These are phyloP conservation scores for Pythium oligandrum DNA, from an alignment of 352 stramenopile species.

Conservation along the genomic window DNA sequence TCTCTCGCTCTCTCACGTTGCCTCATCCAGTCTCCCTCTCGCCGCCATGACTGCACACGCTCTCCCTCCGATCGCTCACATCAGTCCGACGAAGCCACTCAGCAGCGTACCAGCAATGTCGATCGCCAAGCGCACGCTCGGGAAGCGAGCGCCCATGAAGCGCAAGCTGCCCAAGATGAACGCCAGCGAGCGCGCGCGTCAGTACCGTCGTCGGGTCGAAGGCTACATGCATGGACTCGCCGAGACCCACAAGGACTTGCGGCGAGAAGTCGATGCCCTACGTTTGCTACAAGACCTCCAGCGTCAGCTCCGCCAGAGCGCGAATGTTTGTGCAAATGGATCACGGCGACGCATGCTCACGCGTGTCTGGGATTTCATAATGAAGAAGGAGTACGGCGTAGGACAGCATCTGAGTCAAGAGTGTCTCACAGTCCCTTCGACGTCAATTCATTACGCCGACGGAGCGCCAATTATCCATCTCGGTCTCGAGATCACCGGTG, in stretches of 20 bases:
- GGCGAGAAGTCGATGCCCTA: neutral
- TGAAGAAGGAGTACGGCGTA: neutral
- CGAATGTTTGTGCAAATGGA: neutral
- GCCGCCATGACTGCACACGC: too few relatives aligned
- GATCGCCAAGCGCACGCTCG: too few relatives aligned
- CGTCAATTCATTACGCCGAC: too few relatives aligned
- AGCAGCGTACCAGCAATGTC: too few relatives aligned
- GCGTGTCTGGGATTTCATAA: slow-evolving; percentile 7
- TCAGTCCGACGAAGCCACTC: too few relatives aligned
- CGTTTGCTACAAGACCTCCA: neutral
- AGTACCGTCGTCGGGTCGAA: slow-evolving; percentile 2
- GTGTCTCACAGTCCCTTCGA: too few relatives aligned
- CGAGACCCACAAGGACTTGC: neutral
- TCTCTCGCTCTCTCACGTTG: too few relatives aligned
- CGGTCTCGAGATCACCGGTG: too few relatives aligned
- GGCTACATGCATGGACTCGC: slow-evolving; percentile 4
- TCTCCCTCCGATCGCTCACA: too few relatives aligned
- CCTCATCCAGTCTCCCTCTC: too few relatives aligned
- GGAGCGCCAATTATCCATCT: too few relatives aligned
- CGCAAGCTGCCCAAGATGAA: slow-evolving; percentile 20
- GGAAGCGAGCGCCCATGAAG: neutral
- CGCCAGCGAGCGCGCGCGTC: slow-evolving; percentile 46
- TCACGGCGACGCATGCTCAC: neutral
- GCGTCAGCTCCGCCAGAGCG: neutral
- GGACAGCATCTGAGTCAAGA: too few relatives aligned